Evolutionary conservation across 2,329 filamentous ascomycete species (phyloP).

Genomic region (Cladosporium velox): DNA sequence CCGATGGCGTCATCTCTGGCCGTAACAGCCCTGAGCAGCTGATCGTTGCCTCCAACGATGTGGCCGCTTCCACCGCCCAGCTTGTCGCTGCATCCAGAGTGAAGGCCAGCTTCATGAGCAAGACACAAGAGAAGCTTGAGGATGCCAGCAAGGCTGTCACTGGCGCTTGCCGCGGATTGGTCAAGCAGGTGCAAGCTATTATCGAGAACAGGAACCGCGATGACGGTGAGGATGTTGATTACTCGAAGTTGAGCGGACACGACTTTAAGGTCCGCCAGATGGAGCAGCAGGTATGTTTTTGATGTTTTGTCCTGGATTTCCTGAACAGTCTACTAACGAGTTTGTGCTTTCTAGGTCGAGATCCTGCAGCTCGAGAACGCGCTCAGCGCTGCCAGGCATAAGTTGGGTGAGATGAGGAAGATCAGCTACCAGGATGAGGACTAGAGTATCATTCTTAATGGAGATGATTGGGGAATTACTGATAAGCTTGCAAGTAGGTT

Average conservation of each 20-base stretch:
- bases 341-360: slow-evolving; percentile 69
- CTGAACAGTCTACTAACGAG: slow-evolving; percentile 1
- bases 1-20: slow-evolving; percentile 88
- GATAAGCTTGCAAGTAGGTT: not conserved
- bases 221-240: slow-evolving; percentile 79
- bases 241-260: slow-evolving; percentile 81
- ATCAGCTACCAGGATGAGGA: slow-evolving; percentile 84
- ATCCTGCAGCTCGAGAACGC: slow-evolving; percentile 93
- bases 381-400: slow-evolving; percentile 73
- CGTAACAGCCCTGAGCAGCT: slow-evolving; percentile 95
- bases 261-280: slow-evolving; percentile 99
- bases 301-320: not conserved
- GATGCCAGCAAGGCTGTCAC: slow-evolving; percentile 91
- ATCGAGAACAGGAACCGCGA: slow-evolving; percentile 84
- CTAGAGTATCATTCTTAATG: not conserved
- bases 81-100: slow-evolving; percentile 93
- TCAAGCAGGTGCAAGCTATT: slow-evolving; percentile 91
- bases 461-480: not conserved
- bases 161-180: slow-evolving; percentile 79
- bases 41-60: slow-evolving; percentile 96
- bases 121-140: slow-evolving; percentile 90
- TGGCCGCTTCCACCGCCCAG: slow-evolving; percentile 93
- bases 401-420: slow-evolving; percentile 97
- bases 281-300: slow-evolving; percentile 87
- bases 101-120: slow-evolving; percentile 97